Evolutionary conservation across 2,329 filamentous ascomycete genomes (phyloP).

Genomic region (Alternaria burnsii): DNA sequence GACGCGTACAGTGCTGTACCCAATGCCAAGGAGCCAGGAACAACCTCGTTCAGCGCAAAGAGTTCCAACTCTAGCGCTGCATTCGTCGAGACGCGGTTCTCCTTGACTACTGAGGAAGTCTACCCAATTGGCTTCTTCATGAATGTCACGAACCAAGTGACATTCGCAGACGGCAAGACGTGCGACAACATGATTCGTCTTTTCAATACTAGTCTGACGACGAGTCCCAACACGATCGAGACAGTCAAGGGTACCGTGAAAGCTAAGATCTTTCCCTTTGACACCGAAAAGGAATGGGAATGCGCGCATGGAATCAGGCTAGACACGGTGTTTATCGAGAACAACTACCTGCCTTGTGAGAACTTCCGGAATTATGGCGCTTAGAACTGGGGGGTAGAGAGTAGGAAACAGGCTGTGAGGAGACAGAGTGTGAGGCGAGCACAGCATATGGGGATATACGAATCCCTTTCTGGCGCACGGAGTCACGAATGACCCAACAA

Average conservation of each 20-base stretch:
- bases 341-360: conserved; percentile 48
- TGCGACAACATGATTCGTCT: conserved; percentile 58
- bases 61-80: conserved; percentile 29
- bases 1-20: conserved; percentile 56
- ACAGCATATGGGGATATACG: not conserved
- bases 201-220: conserved; percentile 58
- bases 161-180: conserved; percentile 52
- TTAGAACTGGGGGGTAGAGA: not conserved
- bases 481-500: not conserved
- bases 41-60: conserved; percentile 33
- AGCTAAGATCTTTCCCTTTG: conserved; percentile 42
- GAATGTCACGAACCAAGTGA: conserved; percentile 65
- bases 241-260: conserved; percentile 46
- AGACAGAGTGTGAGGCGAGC: not conserved
- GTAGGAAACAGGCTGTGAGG: not conserved
- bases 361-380: conserved; percentile 40
- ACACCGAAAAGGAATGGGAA: conserved; percentile 37
- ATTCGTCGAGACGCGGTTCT: conserved; percentile 30
- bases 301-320: conserved; percentile 48
- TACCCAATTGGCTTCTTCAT: conserved; percentile 57
- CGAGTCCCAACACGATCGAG: conserved; percentile 41
- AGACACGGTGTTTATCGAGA: conserved; percentile 54
- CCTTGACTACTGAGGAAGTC: conserved; percentile 19
- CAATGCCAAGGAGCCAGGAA: conserved; percentile 31
- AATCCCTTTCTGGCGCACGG: not conserved